Base-by-base conservation (phyloP, 345 rosid species). In the Syzygium oleosum region DNA sequence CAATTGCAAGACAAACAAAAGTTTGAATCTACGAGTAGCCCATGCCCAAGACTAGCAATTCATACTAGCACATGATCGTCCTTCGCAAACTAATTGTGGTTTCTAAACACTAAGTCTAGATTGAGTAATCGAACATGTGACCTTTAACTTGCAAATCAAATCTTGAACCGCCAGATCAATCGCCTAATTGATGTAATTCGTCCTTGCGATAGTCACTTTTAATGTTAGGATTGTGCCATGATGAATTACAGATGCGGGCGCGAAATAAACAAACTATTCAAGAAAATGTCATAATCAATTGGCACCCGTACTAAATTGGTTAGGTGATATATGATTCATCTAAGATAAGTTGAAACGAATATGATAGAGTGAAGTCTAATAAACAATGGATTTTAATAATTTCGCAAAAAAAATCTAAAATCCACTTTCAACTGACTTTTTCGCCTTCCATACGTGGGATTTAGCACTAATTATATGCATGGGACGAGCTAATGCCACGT, bases 231-330 rank as follows among this genome's bases (percentile, higher is more conserved):
- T 68, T 5, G 0, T 34, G 46, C 46, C 6, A 55, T 4, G 1
- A 2, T 17, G 38, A 68, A 68, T 16, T 68, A 34, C 0, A 0
- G 34, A 34, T 0, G 6, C 6, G 5, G 0, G 23, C 5, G 6
- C 0, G 0, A 68, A 17, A 34, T 68, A 9, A 68, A 68, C 46
- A 34, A 68, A 68, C 46, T 17, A 0, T 38, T 34, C 6, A 2
- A 34, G 43, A 9, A 1, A 34, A 68, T 4, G 13, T 68, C 46
- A 68, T 8, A 31, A 34, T 34, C 13, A 34, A 68, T 68, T 34
- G 43, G 46, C 43, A 34, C 3, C 9, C 43, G 12, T 0, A 31
- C 38, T 16, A 19, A 34, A 17, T 68, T 34, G 25, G 46, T 34
- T 9, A 12, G 34, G 13, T 4, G 12, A 2, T 34, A 34, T 19